Base-by-base conservation (phyloP, 2,329 filamentous ascomycete genomes). In the Penicillium sp. region DNA sequence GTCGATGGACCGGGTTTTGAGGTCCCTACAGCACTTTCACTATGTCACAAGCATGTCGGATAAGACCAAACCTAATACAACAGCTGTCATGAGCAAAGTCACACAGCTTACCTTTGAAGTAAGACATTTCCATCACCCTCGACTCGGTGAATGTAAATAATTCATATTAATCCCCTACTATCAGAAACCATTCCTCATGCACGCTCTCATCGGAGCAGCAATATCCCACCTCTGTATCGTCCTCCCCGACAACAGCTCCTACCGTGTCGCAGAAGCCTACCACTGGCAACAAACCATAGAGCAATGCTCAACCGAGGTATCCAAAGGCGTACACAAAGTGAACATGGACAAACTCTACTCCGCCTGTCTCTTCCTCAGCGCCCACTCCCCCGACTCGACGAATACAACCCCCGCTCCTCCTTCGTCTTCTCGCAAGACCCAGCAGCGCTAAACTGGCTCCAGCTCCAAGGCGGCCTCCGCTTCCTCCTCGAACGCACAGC, bases 321-420 rank as follows among this genome's bases (percentile, higher is more conserved):
- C 53, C 5, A 33, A 25, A 2, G 43, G 48, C 6, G 46, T 63
- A 15, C 51, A 50, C 3, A 38, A 44, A 4, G 33, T 62, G 4
- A 69, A 67, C 43, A 68, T 67, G 57, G 63, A 66, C 44, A 54
- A 54, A 2, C 54, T 69, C 4, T 61, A 67, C 42, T 65, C 63
- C 2, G 55, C 62, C 23, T 66, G 65, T 31, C 53, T 69, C 40
- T 50, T 70, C 18, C 49, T 69, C 40, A 59, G 59, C 10, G 51
- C 63, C 25, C 58, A 65, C 40, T 56, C 63, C 14, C 67, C 68
- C 38, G 37, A 44, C 47, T 59, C 4, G 53, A 59, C 7, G 48
- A 54, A n/a, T 65, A 55, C 42, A 53, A 51, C 38, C 62, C 64
- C 0, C 52, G 45, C 17, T 29, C 53, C 33, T 67, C 65, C 2